Base-by-base conservation (phyloP, 2,329 filamentous ascomycete species). In the Microthyrium microscopicum region DNA sequence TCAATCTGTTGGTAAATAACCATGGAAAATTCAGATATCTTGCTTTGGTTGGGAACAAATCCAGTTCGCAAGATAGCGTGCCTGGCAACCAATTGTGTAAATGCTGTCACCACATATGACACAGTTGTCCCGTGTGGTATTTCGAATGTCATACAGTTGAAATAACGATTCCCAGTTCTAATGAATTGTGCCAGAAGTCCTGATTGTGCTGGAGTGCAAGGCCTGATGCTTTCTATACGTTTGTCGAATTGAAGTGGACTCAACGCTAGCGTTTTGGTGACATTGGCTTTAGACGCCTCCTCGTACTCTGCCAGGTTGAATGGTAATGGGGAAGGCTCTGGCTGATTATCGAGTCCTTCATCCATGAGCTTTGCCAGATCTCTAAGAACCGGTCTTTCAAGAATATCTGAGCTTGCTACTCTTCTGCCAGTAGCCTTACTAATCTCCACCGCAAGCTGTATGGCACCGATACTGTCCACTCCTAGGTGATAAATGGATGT, bases 401-500 rank as follows among this genome's bases (percentile, higher is more conserved):
- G 66, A 11, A 94, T 72, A 49, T 92, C 80, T 2, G 72, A 68
- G 0, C 79, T 73, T 2, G 72, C 70, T 0, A 84, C 53, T 1
- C 51, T 46, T 25, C 73, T 57, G 0, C 73, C 73, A 13, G 64
- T 46, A 25, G 24, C 4, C n/a, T 62, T 66, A 13, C 77, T 70
- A 12, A 94, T 58, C 18, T 64, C 57, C 2, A 70, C 65, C 1
- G 83, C 80, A 7, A 93, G 62, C 46, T 93, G 84, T 12, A 71
- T 64, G 1, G 83, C 80, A 39, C 78, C 85, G 46, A 95, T 89
- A 49, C 85, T 94, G 53, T 94, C 85, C 3, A 94, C 59, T 0
- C 87, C 87, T n/a, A 93, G 68, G 37, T 78, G 73, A 45, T 87
- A 92, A 31, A 95, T 82, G 0, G 80, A 83, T 0, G 73, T 82